Evolutionary conservation across 1,139 yeast genomes (phyloP), one percentile per base, ranked within the genome.

Genomic region (Kodamaea alishanica): DNA sequence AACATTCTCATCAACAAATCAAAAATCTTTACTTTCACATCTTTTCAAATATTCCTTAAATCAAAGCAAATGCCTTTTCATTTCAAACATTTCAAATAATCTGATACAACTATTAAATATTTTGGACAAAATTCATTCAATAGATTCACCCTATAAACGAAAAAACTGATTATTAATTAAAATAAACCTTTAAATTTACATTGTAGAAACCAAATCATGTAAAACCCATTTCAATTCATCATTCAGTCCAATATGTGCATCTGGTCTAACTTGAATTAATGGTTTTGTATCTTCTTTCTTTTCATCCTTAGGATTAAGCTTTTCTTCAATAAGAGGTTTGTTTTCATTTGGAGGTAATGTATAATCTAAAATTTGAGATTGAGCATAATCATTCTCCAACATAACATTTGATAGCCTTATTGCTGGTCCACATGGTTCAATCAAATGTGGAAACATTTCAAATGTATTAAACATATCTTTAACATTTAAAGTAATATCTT

Each of bases 171-270:
- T 25, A 36, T 34, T 32, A 30, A 30, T 37, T 27, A 28, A 36
- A 34, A 12, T 30, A 8, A 12, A 24, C 11, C 27, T 33, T 29
- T 26, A 23, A 20, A 30, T 12, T 55, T 54, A 66, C 62, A 65
- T 63, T 5, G 69, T 60, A 11, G 70, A 55, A 8, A 67, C 56
- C 44, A 71, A 60, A 45, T 83, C 90, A 60, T 79, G 82, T 32
- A 84, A 69, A 38, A 84, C 67, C 85, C 88, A 79, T 49, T 80
- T 78, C 46, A 84, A 63, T 54, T 84, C 94, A 46, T 82, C 84
- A 23, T 77, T 72, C 0, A 82, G 70, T 5, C 90, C 90, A 29
- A 77, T 63, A 52, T 75, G 77, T 6, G 63, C 50, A 33, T 54
- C 58, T 7, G 55, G 45, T 32, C 48, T 42, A 6, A 44, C 38